Conservation (phyloP, 2,329 filamentous ascomycete species). For the Pseudogymnoascus sp. region DNA sequence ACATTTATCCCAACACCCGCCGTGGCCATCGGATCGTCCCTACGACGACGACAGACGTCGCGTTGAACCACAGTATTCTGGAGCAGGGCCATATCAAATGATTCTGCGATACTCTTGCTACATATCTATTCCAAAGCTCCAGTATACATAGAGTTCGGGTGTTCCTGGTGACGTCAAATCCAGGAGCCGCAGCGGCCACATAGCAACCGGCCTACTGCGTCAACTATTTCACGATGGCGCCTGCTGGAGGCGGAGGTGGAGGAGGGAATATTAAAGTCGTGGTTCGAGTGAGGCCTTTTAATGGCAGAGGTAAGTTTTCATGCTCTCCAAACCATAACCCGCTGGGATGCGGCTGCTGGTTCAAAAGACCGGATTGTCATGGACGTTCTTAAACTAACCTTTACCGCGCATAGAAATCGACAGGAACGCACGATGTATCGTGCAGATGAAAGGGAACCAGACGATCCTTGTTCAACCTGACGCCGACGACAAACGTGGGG, state of each 20-base stretch:
- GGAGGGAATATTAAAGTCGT: constrained; percentile 99
- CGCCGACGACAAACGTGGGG: constrained; percentile 46
- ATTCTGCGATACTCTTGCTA: neutral
- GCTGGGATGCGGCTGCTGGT: constrained; percentile 7
- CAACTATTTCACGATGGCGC: constrained; percentile 20
- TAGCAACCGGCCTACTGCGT: constrained; percentile 1
- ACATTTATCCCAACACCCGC: constrained; percentile 4
- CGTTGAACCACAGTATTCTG: neutral
- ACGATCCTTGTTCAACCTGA: constrained; percentile 70
- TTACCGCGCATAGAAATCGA: constrained; percentile 60
- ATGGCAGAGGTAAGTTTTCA: constrained; percentile 65
- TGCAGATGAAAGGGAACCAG: constrained; percentile 91
- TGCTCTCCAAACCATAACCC: neutral
- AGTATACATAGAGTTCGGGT: neutral
- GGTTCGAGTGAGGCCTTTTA: constrained; percentile 92
- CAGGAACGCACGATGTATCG: constrained; percentile 87
- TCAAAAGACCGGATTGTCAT: neutral
- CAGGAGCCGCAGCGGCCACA: neutral
- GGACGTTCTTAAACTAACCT: constrained; percentile 11
- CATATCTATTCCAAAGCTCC: neutral
- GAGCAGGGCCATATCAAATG: neutral
- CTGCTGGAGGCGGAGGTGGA: constrained; percentile 56
- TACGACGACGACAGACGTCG: neutral
- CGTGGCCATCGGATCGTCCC: neutral
- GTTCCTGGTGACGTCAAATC: constrained; percentile 6